Conservation (phyloP, 257 asterid genomes). For the Thymus quinquecostatus region DNA sequence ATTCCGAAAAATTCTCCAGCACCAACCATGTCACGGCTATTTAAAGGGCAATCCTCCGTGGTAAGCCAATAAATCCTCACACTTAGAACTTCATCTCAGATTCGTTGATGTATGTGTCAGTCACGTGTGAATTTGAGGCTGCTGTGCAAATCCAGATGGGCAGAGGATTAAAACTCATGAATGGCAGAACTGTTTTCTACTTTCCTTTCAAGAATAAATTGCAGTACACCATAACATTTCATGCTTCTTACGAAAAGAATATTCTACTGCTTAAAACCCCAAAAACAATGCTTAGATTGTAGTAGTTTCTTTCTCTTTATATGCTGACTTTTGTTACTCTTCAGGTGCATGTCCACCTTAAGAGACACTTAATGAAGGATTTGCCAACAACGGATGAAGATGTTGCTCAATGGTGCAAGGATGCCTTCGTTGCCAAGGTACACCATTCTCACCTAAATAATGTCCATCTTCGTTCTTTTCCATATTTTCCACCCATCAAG, state of each 20-base stretch:
- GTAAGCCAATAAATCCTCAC: slow-evolving; percentile 50
- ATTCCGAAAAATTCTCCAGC: slow-evolving; percentile 74
- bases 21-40: slow-evolving; percentile 87
- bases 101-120: not conserved
- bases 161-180: not conserved
- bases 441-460: slow-evolving; percentile 20
- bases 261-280: slow-evolving; percentile 21
- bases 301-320: slow-evolving; percentile 21
- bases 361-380: slow-evolving; percentile 79
- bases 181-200: not conserved
- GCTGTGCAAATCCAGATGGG: too few species aligned
- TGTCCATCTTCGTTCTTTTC: not conserved
- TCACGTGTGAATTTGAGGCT: slow-evolving; percentile 14
- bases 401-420: slow-evolving; percentile 91
- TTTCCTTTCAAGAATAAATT: not conserved
- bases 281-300: slow-evolving; percentile 33
- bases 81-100: slow-evolving; percentile 13
- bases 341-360: slow-evolving; percentile 87
- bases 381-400: slow-evolving; percentile 75
- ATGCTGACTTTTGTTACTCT: slow-evolving; percentile 24
- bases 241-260: not conserved
- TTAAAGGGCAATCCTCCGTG: slow-evolving; percentile 87
- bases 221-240: not conserved
- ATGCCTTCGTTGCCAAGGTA: slow-evolving; percentile 81
- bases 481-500: not conserved